Percentiles rank a stretch among this genome's conserved stretches.
These are phyloP conservation scores for Euptelea pleiosperma DNA, from an alignment of 164 flowering plant species.

Conservation along the genomic window DNA sequence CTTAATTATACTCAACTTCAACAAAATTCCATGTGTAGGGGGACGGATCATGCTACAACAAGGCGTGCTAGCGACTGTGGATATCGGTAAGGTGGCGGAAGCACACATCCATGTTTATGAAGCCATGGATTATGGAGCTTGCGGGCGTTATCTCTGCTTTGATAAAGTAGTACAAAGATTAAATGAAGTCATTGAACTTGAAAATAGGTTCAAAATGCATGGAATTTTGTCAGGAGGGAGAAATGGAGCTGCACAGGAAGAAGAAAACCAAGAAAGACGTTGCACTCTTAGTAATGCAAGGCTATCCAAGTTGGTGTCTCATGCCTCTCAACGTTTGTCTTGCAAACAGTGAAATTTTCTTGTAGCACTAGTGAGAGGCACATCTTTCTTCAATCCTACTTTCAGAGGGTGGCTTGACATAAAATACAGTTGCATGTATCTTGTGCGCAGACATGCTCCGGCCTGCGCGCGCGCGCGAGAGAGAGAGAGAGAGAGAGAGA, in stretches of 20 bases:
- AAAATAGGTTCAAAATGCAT: too few species aligned
- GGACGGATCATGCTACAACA: conserved; percentile 21
- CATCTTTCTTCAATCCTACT: too few species aligned
- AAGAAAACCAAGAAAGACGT: conserved; percentile 9
- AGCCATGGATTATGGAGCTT: conserved; percentile 38
- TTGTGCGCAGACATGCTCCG: too few species aligned
- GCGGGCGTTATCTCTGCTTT: conserved; percentile 30
- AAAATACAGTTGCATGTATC: too few species aligned
- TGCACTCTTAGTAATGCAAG: conserved; percentile 20
- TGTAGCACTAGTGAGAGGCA: too few species aligned
- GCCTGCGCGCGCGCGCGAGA: too few species aligned
- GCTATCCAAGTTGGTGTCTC: conserved; percentile 16
- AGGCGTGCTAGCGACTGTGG: conserved; percentile 23
- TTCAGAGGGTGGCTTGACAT: too few species aligned
- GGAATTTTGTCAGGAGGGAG: conserved; percentile 14
- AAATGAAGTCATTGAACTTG: conserved; percentile 28
- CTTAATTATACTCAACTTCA: not conserved
- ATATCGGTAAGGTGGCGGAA: conserved; percentile 26
- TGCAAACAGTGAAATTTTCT: too few species aligned
- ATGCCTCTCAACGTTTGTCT: not conserved
- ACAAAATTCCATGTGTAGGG: not conserved
- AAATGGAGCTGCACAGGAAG: not conserved
- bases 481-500: too few species aligned
- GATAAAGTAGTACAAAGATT: conserved; percentile 17
- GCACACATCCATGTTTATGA: conserved; percentile 32